Conservation (phyloP, 1,139 yeast genomes). For the Sugiyamaella sp. region DNA sequence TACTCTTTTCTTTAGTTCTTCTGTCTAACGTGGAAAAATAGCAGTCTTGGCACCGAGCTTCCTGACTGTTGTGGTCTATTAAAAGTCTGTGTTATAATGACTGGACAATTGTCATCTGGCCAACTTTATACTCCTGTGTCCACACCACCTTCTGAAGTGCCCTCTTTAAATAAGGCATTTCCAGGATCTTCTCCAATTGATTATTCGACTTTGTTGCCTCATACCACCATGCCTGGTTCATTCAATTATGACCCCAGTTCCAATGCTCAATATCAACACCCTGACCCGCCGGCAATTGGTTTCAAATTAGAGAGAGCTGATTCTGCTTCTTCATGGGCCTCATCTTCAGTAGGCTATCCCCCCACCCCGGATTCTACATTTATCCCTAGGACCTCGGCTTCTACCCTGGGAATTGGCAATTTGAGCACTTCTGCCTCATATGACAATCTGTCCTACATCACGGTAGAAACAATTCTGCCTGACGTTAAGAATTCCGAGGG, state of each 20-base stretch:
- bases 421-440: background rate
- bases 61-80: background rate
- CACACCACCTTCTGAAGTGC: constrained; percentile 16
- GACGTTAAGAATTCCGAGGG: constrained; percentile 32
- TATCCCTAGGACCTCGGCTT: constrained; percentile 7
- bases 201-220: background rate
- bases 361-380: constrained; percentile 18
- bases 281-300: constrained; percentile 12
- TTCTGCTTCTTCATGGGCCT: constrained; percentile 17
- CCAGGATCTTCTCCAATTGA: background rate
- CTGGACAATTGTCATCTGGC: background rate
- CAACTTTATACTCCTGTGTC: constrained; percentile 11
- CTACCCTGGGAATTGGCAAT: background rate
- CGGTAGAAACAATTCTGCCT: constrained; percentile 20
- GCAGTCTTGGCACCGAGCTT: background rate
- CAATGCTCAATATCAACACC: background rate
- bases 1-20: background rate
- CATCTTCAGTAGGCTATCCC: constrained; percentile 13
- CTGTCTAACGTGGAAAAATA: no score
- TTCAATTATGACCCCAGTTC: background rate
- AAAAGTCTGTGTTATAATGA: constrained; percentile 3
- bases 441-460: constrained; percentile 7
- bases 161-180: background rate
- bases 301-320: constrained; percentile 18
- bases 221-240: background rate